Conservation (phyloP, 2,329 filamentous ascomycete species). For the Aspergillus transmontanensis region DNA sequence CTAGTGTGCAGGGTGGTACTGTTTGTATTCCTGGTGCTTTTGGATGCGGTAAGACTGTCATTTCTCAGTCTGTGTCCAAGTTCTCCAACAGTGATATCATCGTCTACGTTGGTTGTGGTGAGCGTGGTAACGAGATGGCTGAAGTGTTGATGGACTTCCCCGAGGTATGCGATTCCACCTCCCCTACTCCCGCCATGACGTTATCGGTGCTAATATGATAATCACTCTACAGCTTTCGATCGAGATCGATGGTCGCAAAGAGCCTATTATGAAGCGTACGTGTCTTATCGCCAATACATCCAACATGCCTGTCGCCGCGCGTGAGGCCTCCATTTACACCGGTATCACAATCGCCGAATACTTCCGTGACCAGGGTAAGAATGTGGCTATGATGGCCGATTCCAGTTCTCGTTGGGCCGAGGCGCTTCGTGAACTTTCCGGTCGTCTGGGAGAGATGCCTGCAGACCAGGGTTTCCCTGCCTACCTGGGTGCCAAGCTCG, state of each 20-base stretch:
- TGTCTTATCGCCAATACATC: slow-evolving; percentile 98
- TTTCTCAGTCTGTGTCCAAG: slow-evolving; percentile 97
- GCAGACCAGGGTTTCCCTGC: slow-evolving; percentile 99
- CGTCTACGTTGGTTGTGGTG: slow-evolving; percentile 91
- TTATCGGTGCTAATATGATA: slow-evolving; percentile 16
- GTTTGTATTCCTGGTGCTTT: slow-evolving; percentile 98
- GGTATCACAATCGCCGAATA: slow-evolving; percentile 95
- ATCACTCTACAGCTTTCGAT: slow-evolving; percentile 69
- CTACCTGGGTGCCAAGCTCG: slow-evolving; percentile 93
- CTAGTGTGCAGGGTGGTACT: slow-evolving; percentile 93
- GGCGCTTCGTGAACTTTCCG: slow-evolving; percentile 96
- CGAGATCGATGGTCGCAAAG: slow-evolving; percentile 87
- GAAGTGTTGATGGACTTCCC: slow-evolving; percentile 99
- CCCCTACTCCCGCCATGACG: not conserved
- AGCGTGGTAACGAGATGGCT: slow-evolving; percentile 99
- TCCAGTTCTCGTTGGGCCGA: slow-evolving; percentile 98
- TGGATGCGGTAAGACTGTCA: slow-evolving; percentile 98
- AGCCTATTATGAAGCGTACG: slow-evolving; percentile 99
- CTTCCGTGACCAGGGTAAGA: slow-evolving; percentile 93
- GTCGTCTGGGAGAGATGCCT: slow-evolving; percentile 98
- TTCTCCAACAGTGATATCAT: slow-evolving; percentile 99
- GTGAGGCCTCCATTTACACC: slow-evolving; percentile 98
- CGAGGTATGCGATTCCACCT: slow-evolving; percentile 56
- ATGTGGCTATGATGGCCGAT: slow-evolving; percentile 99
- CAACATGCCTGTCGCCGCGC: slow-evolving; percentile 98